These are phyloP conservation scores for Fusarium anthophilum DNA, from an alignment of 2,329 filamentous ascomycete species.

Conservation along the genomic window DNA sequence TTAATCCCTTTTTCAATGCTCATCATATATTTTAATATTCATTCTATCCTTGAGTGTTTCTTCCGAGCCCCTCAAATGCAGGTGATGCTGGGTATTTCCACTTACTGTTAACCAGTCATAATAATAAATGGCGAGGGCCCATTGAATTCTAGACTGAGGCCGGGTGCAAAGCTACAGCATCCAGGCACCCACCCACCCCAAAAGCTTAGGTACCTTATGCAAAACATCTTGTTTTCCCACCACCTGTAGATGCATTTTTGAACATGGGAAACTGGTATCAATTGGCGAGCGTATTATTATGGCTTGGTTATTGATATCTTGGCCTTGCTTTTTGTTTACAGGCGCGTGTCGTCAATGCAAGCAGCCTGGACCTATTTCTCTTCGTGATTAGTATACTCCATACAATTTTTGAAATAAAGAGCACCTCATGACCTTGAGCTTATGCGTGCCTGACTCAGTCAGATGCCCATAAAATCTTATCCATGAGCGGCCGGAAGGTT, in stretches of 20 bases:
- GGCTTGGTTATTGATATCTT: neutral
- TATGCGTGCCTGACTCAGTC: neutral
- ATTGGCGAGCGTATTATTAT: neutral
- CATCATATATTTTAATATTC: neutral
- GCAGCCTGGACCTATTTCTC: too few species aligned
- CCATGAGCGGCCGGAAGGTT: conserved; percentile 1
- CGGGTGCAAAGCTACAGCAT: neutral
- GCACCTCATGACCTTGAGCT: neutral
- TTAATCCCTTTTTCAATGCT: too few species aligned
- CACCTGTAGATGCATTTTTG: neutral
- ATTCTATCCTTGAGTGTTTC: too few species aligned
- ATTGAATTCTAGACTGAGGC: neutral
- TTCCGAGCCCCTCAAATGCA: neutral
- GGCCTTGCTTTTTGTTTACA: neutral
- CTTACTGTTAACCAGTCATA: neutral
- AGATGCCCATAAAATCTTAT: neutral
- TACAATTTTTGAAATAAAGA: neutral
- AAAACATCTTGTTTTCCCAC: neutral
- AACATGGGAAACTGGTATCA: neutral
- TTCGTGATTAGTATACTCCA: too few species aligned
- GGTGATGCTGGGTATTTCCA: neutral
- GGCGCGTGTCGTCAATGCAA: too few species aligned
- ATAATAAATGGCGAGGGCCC: neutral
- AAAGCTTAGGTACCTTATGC: neutral
- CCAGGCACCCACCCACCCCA: neutral